Evolutionary conservation across 805 yeast species (phyloP).

Genomic region (Novakomyces olei): DNA sequence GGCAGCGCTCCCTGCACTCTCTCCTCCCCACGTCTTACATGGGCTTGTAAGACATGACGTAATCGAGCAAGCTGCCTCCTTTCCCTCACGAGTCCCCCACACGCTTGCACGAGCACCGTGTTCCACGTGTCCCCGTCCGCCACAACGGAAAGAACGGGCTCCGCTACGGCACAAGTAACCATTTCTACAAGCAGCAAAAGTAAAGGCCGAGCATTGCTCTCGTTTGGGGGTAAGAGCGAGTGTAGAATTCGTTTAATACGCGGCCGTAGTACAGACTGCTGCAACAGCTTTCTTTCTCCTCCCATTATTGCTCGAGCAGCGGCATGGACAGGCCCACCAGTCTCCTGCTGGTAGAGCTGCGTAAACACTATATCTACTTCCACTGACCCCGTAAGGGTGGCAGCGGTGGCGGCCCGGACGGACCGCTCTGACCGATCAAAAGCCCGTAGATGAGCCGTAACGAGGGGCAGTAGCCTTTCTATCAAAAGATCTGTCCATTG

Average conservation of each 20-base stretch:
- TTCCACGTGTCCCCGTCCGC: no score
- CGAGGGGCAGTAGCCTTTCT: background rate
- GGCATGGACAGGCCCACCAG: background rate
- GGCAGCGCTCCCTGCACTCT: background rate
- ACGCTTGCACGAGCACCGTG: background rate
- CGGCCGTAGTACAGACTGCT: slow-evolving; percentile 1
- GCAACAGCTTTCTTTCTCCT: background rate
- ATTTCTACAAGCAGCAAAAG: no score
- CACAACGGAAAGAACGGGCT: slow-evolving; percentile 1
- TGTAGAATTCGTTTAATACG: background rate
- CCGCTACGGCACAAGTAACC: background rate
- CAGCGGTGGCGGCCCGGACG: slow-evolving; percentile 1
- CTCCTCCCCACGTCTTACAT: no score
- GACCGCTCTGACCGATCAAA: slow-evolving; percentile 1
- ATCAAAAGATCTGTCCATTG: slow-evolving; percentile 1
- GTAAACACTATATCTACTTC: no score
- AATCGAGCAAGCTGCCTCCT: slow-evolving; percentile 1
- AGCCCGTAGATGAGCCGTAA: slow-evolving; percentile 1
- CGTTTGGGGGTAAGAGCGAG: slow-evolving; percentile 2
- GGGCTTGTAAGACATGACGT: slow-evolving; percentile 1
- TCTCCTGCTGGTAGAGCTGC: no score
- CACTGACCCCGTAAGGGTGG: slow-evolving; percentile 1
- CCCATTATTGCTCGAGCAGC: slow-evolving; percentile 2
- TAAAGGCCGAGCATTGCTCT: no score
- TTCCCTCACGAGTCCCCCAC: background rate